Evolutionary conservation across 176 grass and related monocot species (phyloP), one percentile per base, ranked within the genome.

Genomic region (Lolium perenne): DNA sequence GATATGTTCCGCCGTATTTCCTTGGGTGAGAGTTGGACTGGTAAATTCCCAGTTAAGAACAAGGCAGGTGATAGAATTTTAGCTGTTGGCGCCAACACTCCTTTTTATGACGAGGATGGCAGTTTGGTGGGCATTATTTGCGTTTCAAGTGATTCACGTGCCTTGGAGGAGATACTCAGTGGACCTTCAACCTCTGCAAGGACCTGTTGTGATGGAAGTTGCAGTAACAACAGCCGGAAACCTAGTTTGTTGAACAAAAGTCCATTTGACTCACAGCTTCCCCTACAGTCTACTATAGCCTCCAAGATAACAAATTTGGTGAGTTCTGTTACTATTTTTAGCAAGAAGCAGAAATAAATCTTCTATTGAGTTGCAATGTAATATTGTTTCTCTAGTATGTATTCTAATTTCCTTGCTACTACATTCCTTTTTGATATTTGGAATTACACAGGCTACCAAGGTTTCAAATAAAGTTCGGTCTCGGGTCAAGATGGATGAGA

Each of bases 381-480:
- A 92, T 7, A 76, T 75, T 78, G 1, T 62, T 22, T 55, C 25
- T 66, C 46, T 81, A 89, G 40, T 88, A 68, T 64, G 25, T 83
- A 16, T 90, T 80, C 48, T 87, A 40, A 41, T 70, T 89, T 76
- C 32, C 32, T 84, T 90, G 66, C 74, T 87, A 83, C 68, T 29
- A 16, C 87, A 85, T 87, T 91, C 76, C 76, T 68, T 91, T 87
- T 91, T 94, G 76, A 91, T 92, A 84, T 81, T 92, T 90, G 81
- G 68, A 95, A 89, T 92, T 55, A 95, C 83, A 88, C 90, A 99
- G 97, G 97, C 97, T 79, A 94, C 82, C 55, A 97, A 93, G 90
- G 94, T 99, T 61, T 91, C 97, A 94, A 96, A 94, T 85, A 99
- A 94, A 89, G 97, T 99, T 85, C 91, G 94, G 83, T 94, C 92